Conservation (phyloP, 164 flowering plant genomes). For the Vitis riparia region DNA sequence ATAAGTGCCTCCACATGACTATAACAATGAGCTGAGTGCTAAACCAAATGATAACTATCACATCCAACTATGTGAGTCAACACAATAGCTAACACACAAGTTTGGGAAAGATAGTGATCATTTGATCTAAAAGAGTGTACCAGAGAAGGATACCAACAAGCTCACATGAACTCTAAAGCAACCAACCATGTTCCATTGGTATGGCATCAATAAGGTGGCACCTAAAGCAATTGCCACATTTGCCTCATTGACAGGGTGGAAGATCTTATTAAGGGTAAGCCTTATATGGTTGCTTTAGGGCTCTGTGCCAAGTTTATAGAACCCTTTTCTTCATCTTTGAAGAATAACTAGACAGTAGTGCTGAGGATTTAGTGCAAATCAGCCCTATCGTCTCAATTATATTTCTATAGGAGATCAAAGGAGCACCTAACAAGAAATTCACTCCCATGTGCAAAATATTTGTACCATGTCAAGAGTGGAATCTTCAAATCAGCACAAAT, state of each 20-base stretch:
- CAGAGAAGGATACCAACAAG: neutral
- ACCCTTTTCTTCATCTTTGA: constrained; percentile 3
- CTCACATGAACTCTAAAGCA: constrained; percentile 8
- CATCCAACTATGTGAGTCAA: constrained; percentile 9
- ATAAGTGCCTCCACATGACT: neutral
- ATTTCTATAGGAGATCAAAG: neutral
- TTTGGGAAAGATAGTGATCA: constrained; percentile 7
- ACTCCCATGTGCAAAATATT: neutral
- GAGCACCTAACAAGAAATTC: neutral
- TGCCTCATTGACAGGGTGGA: neutral
- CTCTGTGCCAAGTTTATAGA: neutral
- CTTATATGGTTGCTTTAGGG: constrained; percentile 1
- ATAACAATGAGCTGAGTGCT: neutral
- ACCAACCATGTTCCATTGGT: neutral
- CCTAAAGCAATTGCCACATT: neutral
- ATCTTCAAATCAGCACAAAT: constrained; percentile 4
- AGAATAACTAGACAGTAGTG: constrained; percentile 7
- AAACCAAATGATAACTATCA: constrained; percentile 14
- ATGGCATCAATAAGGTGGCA: neutral
- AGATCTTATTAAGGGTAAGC: neutral
- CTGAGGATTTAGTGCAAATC: neutral
- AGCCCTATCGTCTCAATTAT: constrained; percentile 10
- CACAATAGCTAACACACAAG: constrained; percentile 9
- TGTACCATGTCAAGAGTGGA: neutral
- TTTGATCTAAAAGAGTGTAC: constrained; percentile 8